Evolutionary conservation across 495 filamentous ascomycete genomes (phyloP), one percentile per base, ranked within the genome.

Genomic region (Filosporella fistucella): DNA sequence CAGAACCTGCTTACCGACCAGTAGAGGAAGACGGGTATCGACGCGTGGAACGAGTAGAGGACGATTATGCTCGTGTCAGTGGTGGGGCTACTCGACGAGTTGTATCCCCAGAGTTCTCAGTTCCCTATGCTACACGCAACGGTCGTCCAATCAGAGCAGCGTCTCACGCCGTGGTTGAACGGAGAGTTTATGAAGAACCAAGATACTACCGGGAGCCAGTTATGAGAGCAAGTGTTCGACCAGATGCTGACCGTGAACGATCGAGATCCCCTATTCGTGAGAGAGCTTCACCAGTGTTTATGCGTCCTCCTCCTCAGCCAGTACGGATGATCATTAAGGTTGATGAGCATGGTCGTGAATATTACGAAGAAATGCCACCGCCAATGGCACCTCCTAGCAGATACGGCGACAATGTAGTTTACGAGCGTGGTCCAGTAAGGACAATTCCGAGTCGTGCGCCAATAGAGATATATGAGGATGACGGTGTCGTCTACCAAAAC

Each of bases 271-370:
- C 80, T 0, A 69, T 81, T 17, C 68, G 74, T 28, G 78, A 81
- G 46, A 63, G 68, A 48, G 55, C 59, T 5, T 58, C 72, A 5
- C 65, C 67, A 22, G 63, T 70, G 9, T 70, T 81, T 50, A 74
- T 81, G 59, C 74, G 76, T 24, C 78, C 84, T 22, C 71, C 76
- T 21, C 72, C 72, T 20, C 74, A 77, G n/a, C 52, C 67, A 26
- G 18, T 54, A 26, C 41, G 41, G 8, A 76, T 85, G 39, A 78
- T 88, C 47, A 65, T 88, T 35, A n/a, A n/a, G n/a, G 66, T 89
- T 37, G 85, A 89, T 60, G 75, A 83, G 44, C 79, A 76, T 63
- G 86, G 86, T 18, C 80, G 80, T 47, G 74, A 86, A 56, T 91
- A 82, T 55, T 66, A 84, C 38, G 84, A 74, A 25, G 63, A 80